A percentile compares a stretch with the other conserved stretches of the same genome.
These are phyloP conservation scores for Triticum dicoccoides DNA, from an alignment of 176 grass and related monocot genomes.

Conservation along the genomic window DNA sequence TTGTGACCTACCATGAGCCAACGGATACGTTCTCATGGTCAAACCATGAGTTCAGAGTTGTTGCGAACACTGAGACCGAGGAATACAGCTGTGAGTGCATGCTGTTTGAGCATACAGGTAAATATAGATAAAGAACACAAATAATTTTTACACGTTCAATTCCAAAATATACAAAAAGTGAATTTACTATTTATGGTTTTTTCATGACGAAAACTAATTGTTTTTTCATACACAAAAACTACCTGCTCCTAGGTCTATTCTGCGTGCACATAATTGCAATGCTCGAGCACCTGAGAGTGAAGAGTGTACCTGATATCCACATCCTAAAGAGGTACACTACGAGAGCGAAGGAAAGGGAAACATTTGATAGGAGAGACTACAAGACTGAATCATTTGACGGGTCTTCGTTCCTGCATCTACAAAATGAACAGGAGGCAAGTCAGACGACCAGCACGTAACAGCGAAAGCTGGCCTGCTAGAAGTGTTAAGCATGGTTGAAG, in stretches of 20 bases:
- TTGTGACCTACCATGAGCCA: neutral
- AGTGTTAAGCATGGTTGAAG: too few relatives aligned
- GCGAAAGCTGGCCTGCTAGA: neutral
- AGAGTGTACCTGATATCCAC: neutral
- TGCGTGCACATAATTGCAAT: neutral
- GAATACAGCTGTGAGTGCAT: neutral
- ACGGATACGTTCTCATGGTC: neutral
- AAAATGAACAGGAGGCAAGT: neutral
- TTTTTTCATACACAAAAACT: neutral
- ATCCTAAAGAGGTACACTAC: neutral
- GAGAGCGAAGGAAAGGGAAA: neutral
- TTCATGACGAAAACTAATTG: too few relatives aligned
- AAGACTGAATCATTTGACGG: neutral
- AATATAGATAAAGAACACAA: neutral
- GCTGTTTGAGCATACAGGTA: neutral
- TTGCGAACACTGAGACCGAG: neutral
- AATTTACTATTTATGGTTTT: too few relatives aligned
- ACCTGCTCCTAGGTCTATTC: neutral
- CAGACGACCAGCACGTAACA: neutral
- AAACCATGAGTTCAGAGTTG: neutral
- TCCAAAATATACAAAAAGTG: too few relatives aligned
- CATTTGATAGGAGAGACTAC: neutral
- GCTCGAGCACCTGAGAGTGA: neutral
- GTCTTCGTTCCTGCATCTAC: neutral
- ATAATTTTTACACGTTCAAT: neutral